Evolutionary conservation across 1,284 basidiomycete genomes (phyloP).

Genomic region (Ustilago curta): DNA sequence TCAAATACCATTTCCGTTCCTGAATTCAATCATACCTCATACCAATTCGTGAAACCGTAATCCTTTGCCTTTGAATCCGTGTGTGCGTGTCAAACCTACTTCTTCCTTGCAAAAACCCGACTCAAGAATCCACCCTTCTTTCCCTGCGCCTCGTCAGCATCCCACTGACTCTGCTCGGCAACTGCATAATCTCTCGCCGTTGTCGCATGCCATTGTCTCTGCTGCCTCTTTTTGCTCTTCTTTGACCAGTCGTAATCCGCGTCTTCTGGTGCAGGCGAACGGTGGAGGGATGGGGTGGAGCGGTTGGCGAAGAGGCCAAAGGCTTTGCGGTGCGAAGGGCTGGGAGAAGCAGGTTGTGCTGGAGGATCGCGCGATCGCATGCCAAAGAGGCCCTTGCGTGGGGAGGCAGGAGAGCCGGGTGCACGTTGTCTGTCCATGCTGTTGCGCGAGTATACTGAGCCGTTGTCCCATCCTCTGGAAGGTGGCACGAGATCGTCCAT

Average conservation of each 20-base stretch:
- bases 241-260: constrained; percentile 42
- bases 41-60: not conserved
- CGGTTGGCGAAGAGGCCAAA: constrained; percentile 33
- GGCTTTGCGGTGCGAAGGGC: constrained; percentile 3
- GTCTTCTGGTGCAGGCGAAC: constrained; percentile 40
- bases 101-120: constrained; percentile 39
- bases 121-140: constrained; percentile 42
- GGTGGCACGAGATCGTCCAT: constrained; percentile 47
- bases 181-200: constrained; percentile 16
- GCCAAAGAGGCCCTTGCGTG: constrained; percentile 18
- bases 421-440: constrained; percentile 22
- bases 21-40: not conserved
- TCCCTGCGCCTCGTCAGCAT: not conserved
- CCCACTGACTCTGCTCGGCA: constrained; percentile 15
- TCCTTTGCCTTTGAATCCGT: not conserved
- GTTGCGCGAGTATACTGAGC: constrained; percentile 19
- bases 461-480: constrained; percentile 19
- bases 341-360: constrained; percentile 5
- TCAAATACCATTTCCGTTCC: constrained; percentile 3
- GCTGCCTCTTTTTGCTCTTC: constrained; percentile 14
- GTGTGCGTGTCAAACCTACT: constrained; percentile 1
- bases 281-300: constrained; percentile 36
- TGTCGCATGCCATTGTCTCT: constrained; percentile 36
- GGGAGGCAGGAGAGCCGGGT: not conserved
- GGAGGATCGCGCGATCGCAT: not conserved